These are phyloP conservation scores for Exserohilum turcica DNA, from an alignment of 2,329 filamentous ascomycete genomes.

Conservation along the genomic window DNA sequence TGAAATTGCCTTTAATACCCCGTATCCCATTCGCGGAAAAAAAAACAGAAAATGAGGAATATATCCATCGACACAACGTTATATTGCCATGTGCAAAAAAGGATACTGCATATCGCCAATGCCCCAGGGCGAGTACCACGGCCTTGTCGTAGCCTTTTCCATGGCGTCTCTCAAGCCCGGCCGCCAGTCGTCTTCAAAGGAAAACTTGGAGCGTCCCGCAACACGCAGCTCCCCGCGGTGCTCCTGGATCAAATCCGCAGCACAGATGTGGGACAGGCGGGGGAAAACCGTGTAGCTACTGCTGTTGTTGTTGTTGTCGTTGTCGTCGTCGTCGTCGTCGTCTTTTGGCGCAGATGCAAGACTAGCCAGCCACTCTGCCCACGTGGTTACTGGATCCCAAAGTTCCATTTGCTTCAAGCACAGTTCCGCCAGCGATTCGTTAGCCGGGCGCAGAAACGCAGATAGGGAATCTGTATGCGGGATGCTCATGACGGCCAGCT, in stretches of 20 bases:
- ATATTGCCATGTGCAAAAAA: constrained; percentile 13
- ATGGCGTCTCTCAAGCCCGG: constrained; percentile 11
- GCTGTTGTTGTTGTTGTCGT: too few relatives aligned
- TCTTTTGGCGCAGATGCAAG: constrained; percentile 3
- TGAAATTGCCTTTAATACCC: too few relatives aligned
- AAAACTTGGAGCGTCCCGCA: not conserved
- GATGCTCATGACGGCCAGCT: constrained; percentile 25
- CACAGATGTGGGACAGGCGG: too few relatives aligned
- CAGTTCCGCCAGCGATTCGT: constrained; percentile 15
- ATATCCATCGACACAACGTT: too few relatives aligned
- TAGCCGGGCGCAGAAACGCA: constrained; percentile 18
- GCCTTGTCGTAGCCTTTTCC: constrained; percentile 1
- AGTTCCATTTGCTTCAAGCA: constrained; percentile 20
- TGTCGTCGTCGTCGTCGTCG: too few relatives aligned
- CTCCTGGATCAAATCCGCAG: too few relatives aligned
- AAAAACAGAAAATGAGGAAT: too few relatives aligned
- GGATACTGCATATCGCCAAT: constrained; percentile 29
- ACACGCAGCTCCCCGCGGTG: too few relatives aligned
- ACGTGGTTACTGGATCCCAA: constrained; percentile 12
- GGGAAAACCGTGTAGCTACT: too few relatives aligned
- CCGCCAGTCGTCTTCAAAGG: constrained; percentile 9
- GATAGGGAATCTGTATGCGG: constrained; percentile 16
- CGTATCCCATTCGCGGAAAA: too few relatives aligned
- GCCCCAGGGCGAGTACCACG: constrained; percentile 25
- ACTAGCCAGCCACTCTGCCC: constrained; percentile 13